phyloP scores from a whole-genome alignment of 1,284 basidiomycete species.

The Cystobasidium sp. region DNA sequence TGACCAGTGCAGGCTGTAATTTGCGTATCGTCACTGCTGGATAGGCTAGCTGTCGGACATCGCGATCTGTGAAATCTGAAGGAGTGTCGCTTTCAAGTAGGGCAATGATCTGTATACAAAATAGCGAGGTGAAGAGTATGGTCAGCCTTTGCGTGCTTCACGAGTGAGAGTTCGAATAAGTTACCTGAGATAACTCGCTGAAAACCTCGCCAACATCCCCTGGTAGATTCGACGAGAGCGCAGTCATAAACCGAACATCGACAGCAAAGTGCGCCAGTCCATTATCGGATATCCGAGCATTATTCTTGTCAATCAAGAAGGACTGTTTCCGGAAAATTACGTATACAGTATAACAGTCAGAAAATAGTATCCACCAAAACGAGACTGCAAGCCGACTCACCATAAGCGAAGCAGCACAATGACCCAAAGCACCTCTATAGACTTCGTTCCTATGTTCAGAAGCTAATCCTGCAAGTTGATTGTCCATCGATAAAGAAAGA shows the following conservation, averaged over 20 bases:
- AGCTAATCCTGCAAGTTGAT: constrained; percentile 74
- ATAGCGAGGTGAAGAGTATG: constrained; percentile 27
- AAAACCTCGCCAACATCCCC: constrained; percentile 70
- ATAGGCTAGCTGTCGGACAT: constrained; percentile 73
- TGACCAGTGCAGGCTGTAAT: constrained; percentile 77
- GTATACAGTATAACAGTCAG: constrained; percentile 29
- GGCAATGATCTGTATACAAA: constrained; percentile 67
- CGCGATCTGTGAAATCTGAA: constrained; percentile 76
- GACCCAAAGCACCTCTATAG: constrained; percentile 80
- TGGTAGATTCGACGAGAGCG: constrained; percentile 45
- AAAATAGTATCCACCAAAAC: background rate
- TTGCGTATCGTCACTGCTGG: constrained; percentile 71
- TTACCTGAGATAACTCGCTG: constrained; percentile 75
- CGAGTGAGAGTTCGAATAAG: constrained; percentile 53
- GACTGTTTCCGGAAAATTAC: constrained; percentile 63
- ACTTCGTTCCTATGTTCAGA: constrained; percentile 83
- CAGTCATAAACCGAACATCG: constrained; percentile 51
- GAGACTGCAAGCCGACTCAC: constrained; percentile 59
- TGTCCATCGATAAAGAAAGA: constrained; percentile 94
- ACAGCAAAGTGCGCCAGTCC: constrained; percentile 59
- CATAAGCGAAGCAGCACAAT: constrained; percentile 85
- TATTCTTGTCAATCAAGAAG: constrained; percentile 74
- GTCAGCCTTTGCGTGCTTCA: constrained; percentile 10
- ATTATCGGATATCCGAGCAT: constrained; percentile 83
- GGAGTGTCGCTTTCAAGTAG: constrained; percentile 76